Base-by-base conservation (phyloP, 305 asterid species). In the Ajuga reptans region DNA sequence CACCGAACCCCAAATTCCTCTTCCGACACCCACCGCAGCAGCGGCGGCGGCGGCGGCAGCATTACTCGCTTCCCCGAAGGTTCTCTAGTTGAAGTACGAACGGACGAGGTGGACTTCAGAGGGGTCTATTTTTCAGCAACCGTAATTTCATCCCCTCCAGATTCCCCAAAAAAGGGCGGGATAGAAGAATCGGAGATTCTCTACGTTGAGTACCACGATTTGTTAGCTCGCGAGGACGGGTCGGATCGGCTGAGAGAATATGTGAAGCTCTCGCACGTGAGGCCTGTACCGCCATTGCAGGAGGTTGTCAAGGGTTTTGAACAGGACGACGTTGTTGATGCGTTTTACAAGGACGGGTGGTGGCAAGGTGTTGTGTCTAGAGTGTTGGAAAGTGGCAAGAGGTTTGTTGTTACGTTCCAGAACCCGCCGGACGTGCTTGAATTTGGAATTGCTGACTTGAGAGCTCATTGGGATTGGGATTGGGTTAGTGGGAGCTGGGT, bases 281-380 rank as follows among this genome's bases (percentile, higher is more conserved):
- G 94, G 63, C 94, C 96, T 0, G 64, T 51, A 0, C 90, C 92
- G 14, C 92, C 88, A 0, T 12, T 29, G 14, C 72, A 59, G 6
- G 76, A 79, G 56, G 5, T 46, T 11, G 57, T 29, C 2, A 41
- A 49, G 68, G 50, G 75, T 3, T 81, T 84, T 61, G 79, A 75
- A 14, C 68, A 63, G 0, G 66, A 77, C 67, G 94, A 88, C 82
- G 74, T 54, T 11, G 95, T 90, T 1, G 97, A 88, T 59, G 92
- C 90, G 6, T 85, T 67, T 54, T 79, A 71, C 72, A 75, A 59
- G 72, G 95, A 87, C 61, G 93, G 94, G 8, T 90, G 95, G 94
- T 88, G 97, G 94, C 84, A 75, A 0, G 95, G 92, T 16, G 75
- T 72, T n/a, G 79, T 86, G 0, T 69, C 64, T 2, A 60, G 75